A percentile compares a stretch with the other conserved stretches of the same genome.
Evolutionary conservation across 768 basidiomycete species (phyloP).

Genomic region (Galerina sulciceps): DNA sequence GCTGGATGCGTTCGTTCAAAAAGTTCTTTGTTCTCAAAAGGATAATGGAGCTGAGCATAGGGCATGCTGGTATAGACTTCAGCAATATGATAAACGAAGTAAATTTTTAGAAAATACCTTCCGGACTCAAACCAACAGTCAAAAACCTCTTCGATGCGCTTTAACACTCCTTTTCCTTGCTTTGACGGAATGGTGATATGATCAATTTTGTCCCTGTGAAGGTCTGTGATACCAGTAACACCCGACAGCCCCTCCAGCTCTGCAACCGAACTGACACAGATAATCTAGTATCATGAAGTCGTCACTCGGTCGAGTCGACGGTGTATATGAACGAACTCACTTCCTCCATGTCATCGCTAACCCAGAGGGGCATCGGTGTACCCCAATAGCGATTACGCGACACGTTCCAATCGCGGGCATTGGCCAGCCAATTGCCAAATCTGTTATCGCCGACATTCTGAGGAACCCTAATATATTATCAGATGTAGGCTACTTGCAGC

Average conservation of each 20-base stretch:
- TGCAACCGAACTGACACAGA: conserved; percentile 86
- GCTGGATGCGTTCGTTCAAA: conserved; percentile 91
- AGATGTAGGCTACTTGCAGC: not conserved
- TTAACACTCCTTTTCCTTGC: conserved; percentile 83
- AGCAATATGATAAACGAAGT: not conserved
- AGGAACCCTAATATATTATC: conserved; percentile 73
- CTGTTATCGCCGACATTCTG: conserved; percentile 87
- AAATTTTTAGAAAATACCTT: conserved; percentile 59
- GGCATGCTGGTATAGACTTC: conserved; percentile 75
- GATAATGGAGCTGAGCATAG: conserved; percentile 96
- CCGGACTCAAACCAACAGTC: conserved; percentile 99
- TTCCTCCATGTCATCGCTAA: conserved; percentile 90
- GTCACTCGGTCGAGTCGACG: not conserved
- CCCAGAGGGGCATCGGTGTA: conserved; percentile 97
- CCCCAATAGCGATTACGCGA: conserved; percentile 99
- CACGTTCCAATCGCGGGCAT: conserved; percentile 99
- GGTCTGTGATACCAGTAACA: conserved; percentile 79
- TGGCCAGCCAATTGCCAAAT: conserved; percentile 97
- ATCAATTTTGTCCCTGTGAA: conserved; percentile 95
- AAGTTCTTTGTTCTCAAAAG: conserved; percentile 92
- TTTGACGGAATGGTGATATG: conserved; percentile 95
- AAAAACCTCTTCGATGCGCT: conserved; percentile 96
- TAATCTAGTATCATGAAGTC: conserved; percentile 49
- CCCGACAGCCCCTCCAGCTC: conserved; percentile 90
- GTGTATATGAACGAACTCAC: conserved; percentile 36